Base-by-base conservation (phyloP, 1,284 basidiomycete species). In the Wolfiporia cocos region DNA sequence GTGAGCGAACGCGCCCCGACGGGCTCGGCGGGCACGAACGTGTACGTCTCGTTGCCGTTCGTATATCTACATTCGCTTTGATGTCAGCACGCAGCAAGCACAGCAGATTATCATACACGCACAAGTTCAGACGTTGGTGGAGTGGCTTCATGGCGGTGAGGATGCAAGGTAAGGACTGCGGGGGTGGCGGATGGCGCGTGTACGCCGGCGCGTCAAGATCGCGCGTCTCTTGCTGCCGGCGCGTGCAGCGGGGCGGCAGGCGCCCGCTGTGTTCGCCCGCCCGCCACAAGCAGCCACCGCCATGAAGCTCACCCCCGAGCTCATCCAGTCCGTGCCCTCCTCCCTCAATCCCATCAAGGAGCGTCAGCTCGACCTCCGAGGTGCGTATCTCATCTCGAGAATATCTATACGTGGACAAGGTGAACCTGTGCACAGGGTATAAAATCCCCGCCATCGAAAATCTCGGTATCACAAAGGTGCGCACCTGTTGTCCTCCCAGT, bases 361-460 rank as follows among this genome's bases (percentile, higher is more conserved):
- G 65, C 80, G 96, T 45, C 90, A 98, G 68, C 77, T 99, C 47
- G 93, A 97, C 62, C 78, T 97, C 39, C 71, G 93, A 78, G 93
- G 93, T 92, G 58, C 59, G 82, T 66, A 46, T 30, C 30, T n/a
- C n/a, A n/a, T n/a, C n/a, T n/a, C n/a, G n/a, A n/a, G n/a, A n/a
- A n/a, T n/a, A n/a, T n/a, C n/a, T n/a, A n/a, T n/a, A n/a, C n/a
- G n/a, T n/a, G 9, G 26, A 28, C 26, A 14, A 14, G 26, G 7
- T 14, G 26, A 59, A 46, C 47, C 29, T 45, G 49, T 59, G n/a
- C 58, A 54, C 63, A 95, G 92, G 93, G 46, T 89, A 92, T 67
- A 95, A 94, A 78, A 97, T 99, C 58, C 92, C 94, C 34, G 83
- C 90, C 40, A 99, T 99, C 61, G 96, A 99, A 82, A 99, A 99